Evolutionary conservation across 768 basidiomycete genomes (phyloP), one percentile per base, ranked within the genome.

Genomic region (Exsudoporus frostii): DNA sequence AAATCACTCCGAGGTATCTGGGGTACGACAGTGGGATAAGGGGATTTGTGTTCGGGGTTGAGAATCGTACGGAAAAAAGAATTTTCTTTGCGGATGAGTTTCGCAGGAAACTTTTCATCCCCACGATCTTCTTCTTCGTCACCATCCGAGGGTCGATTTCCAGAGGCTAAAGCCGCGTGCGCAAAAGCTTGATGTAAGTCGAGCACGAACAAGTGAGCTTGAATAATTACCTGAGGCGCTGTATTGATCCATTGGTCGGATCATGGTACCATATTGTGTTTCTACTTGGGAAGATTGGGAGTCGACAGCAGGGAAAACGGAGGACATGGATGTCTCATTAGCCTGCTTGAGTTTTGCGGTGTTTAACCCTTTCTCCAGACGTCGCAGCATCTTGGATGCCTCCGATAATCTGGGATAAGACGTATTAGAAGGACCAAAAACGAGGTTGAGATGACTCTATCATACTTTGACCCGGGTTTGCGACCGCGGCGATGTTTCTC

Each of bases 401-500:
- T 92, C 91, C 34, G 90, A 92, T 39, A 93, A 74, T 70, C 90
- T 92, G 58, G 24, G 44, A 59, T 43, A 48, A 41, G 41, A 34
- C 63, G 45, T 44, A 62, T 55, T 17, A 55, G 39, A 39, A 33
- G 15, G 39, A 49, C 45, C 13, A 36, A 19, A 42, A 27, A 19
- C 13, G 9, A 45, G 34, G 52, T 51, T 33, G 45, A 54, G 55
- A 52, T 50, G 54, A 36, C 25, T 48, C 45, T 40, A 41, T 71
- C 76, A 24, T 68, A 92, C 91, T 92, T 93, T 72, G 90, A 92
- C 61, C 90, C 91, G 17, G 90, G 90, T 64, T 93, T 93, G 51
- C 90, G 82, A 39, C 90, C 90, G 32, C 90, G 84, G 49, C 91
- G 82, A 70, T 93, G 90, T 69, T 92, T 93, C 74, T 93, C 90